Base-by-base conservation (phyloP, 192 early-diverging fungal genomes). In the Geosiphon pyriformis region DNA sequence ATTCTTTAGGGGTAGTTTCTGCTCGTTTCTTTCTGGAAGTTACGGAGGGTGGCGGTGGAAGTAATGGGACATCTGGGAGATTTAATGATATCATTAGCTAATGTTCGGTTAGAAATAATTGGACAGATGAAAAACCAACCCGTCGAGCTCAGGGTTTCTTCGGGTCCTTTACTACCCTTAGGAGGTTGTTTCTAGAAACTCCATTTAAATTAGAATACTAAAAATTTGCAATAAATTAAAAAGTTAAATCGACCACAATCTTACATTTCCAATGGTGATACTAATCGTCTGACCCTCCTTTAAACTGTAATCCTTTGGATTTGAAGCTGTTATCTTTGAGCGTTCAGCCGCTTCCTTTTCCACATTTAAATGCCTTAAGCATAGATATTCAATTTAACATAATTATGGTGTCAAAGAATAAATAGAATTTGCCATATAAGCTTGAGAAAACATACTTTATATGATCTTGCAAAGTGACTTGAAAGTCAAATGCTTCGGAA, bases 381-480 rank as follows among this genome's bases (percentile, higher is more conserved):
- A 8, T 7, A 61, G 15, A 15, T 25, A 51, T 11, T 42, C 12
- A 18, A n/a, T n/a, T 22, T 48, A 23, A 23, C 37, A 6, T 15
- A 42, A 6, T 6, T 22, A 67, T 60, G 4, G 51, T 32, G 23
- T 22, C 25, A 59, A 10, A 27, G 3, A 59, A 22, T 18, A 18
- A 27, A 17, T 23, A 27, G 26, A 34, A 0, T 20, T 51, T 27
- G 25, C 26, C 8, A 25, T 27, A 29, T 26, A 18, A 34, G 20
- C 25, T 12, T 8, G 11, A 35, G 17, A 3, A 26, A 15, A 62
- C 73, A 64, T 75, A 88, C 87, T 88, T 90, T 63, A 75, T 71
- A 67, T 84, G 85, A 74, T 95, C 93, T 74, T 93, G 90, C 3
- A 95, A 72, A 1, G 90, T 86, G 2, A 95, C 93, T 68, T 95